Percentiles rank a stretch among this genome's conserved stretches.
These are phyloP conservation scores for Trichoderma simmonsii DNA, from an alignment of 2,329 filamentous ascomycete species.

Conservation along the genomic window DNA sequence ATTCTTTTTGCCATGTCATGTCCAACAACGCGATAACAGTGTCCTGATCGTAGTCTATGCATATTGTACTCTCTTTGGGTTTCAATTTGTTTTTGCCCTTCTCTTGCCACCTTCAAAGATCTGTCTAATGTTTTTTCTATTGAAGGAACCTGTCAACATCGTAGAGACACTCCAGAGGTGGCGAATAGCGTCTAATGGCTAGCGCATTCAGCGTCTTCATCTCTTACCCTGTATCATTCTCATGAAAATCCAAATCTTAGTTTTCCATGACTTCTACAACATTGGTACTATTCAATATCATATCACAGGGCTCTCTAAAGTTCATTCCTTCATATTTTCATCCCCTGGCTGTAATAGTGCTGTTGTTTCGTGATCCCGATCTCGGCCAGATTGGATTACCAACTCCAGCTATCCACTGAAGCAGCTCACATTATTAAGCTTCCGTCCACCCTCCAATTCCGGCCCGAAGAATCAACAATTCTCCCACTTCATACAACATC, in stretches of 20 bases:
- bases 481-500: background rate
- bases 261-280: no score
- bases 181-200: background rate
- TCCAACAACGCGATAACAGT: no score
- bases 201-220: background rate
- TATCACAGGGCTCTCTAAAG: background rate
- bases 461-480: background rate
- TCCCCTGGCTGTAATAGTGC: no score
- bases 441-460: slow-evolving; percentile 1
- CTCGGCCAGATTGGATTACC: slow-evolving; percentile 2
- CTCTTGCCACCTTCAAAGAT: background rate
- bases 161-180: background rate
- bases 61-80: background rate
- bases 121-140: background rate
- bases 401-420: background rate
- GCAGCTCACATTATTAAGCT: slow-evolving; percentile 24
- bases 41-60: no score
- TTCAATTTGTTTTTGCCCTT: background rate
- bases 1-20: background rate
- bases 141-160: background rate
- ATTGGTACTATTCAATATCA: background rate
- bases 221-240: background rate
- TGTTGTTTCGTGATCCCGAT: background rate
- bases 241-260: background rate
- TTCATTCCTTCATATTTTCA: background rate